Base-by-base conservation (phyloP, 73 alveolate species). In the Stentor coeruleus region DNA sequence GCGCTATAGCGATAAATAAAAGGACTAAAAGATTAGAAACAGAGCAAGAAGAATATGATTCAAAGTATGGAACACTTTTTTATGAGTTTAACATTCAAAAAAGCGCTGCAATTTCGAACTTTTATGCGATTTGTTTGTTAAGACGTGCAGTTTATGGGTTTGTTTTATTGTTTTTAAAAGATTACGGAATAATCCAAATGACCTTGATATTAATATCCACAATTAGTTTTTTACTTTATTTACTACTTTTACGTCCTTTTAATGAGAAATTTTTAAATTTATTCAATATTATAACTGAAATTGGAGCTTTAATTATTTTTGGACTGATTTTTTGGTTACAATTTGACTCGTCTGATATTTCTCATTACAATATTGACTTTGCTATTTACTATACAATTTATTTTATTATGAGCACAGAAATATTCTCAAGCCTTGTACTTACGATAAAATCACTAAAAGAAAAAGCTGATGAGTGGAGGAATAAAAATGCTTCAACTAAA, bases 81-180 rank as follows among this genome's bases (percentile, higher is more conserved):
- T 66, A 66, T 2, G 79, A 66, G 79, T 66, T 66, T 31, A 66
- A 66, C n/a, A 66, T 28, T 66, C 49, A 66, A 1, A 20, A 66
- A 33, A 40, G 79, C n/a, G 40, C 33, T 20, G 33, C 33, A 40
- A 66, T 26, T 31, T 20, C 79, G n/a, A 20, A 66, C n/a, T 66
- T 20, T 31, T 66, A 66, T 33, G n/a, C 39, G n/a, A 28, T 66
- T 20, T 66, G n/a, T 33, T 66, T 66, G 20, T 20, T 2, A 33
- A 66, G 39, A 66, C n/a, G 79, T 1, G 40, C 37, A 20, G 37
- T 33, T 31, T 66, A 66, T 66, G 37, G n/a, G 1, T 28, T 66
- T 20, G 33, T 66, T 66, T 66, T 66, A 31, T 28, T 31, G n/a
- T 40, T 20, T 20, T 31, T 66, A 20, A 2, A 33, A 1, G 79